Evolutionary conservation across 139 green algal species (phyloP).

Genomic region (Chlamydomonas asymmetrica): DNA sequence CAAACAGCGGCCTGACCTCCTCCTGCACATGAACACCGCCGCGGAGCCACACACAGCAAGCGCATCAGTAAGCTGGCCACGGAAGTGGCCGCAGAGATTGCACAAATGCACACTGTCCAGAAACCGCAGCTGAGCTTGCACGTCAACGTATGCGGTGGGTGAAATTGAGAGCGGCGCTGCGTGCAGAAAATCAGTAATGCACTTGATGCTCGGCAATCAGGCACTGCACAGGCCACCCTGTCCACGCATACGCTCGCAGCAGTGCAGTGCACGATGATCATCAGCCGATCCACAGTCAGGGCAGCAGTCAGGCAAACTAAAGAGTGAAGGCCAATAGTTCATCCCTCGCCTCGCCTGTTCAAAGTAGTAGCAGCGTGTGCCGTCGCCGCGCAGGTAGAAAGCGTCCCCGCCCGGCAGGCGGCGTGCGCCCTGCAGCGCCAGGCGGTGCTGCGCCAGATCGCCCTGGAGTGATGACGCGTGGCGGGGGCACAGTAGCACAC

Average conservation of each 20-base stretch:
- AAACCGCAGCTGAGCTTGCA: no score
- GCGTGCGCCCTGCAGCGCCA: conserved; percentile 12
- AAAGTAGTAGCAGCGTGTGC: conserved; percentile 87
- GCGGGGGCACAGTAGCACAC: no score
- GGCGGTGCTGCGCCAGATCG: conserved; percentile 65
- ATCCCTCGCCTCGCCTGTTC: conserved; percentile 33
- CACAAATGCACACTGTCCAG: no score
- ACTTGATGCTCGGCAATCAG: no score
- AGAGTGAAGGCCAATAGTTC: neutral
- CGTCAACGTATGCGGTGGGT: no score
- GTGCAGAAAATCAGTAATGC: no score
- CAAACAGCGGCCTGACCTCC: conserved; percentile 53
- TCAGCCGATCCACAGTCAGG: no score
- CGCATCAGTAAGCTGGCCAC: neutral
- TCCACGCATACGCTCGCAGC: no score
- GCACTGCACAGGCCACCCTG: no score
- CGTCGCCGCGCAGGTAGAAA: conserved; percentile 81
- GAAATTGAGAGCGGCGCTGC: no score
- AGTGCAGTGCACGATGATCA: no score
- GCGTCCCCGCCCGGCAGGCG: conserved; percentile 8
- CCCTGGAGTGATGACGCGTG: conserved; percentile 36
- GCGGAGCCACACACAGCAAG: neutral
- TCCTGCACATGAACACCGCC: conserved; percentile 6
- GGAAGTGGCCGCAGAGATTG: no score
- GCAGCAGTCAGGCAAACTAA: neutral